A percentile compares a stretch with the other conserved stretches of the same genome.
Evolutionary conservation across 371 early-diverging fungal genomes (phyloP).

Genomic region (Dichotomocladium elegans): DNA sequence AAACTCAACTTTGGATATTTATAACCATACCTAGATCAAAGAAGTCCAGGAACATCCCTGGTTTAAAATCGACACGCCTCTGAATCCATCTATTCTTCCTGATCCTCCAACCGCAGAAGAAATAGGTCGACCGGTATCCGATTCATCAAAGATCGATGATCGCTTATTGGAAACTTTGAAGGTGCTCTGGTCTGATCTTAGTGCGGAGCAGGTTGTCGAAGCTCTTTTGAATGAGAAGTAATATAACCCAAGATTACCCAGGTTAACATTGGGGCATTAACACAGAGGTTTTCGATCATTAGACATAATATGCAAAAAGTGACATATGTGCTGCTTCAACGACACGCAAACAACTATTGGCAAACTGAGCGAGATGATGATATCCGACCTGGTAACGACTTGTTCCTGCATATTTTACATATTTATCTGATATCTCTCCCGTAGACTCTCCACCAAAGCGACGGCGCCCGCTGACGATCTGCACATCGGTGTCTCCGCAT

Average conservation of each 20-base stretch:
- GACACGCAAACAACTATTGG: constrained; percentile 44
- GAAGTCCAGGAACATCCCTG: constrained; percentile 41
- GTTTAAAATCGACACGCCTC: constrained; percentile 31
- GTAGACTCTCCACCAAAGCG: constrained; percentile 13
- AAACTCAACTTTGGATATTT: not conserved
- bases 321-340: constrained; percentile 43
- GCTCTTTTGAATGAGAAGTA: constrained; percentile 42
- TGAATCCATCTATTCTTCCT: constrained; percentile 29
- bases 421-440: not conserved
- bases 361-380: constrained; percentile 41
- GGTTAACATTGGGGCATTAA: not conserved
- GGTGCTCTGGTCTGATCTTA: constrained; percentile 40
- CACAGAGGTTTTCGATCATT: not conserved
- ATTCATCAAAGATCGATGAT: constrained; percentile 36
- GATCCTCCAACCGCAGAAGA: constrained; percentile 38
- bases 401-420: too few relatives aligned
- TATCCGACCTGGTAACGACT: constrained; percentile 20
- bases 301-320: constrained; percentile 54
- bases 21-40: constrained; percentile 30
- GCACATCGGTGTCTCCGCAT: constrained; percentile 1
- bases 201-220: constrained; percentile 25
- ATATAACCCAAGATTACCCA: constrained; percentile 1
- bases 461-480: constrained; percentile 43
- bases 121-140: constrained; percentile 32
- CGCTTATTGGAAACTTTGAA: constrained; percentile 41